Base-by-base conservation (phyloP, 495 filamentous ascomycete species). In the Pyronema omphalodes region DNA sequence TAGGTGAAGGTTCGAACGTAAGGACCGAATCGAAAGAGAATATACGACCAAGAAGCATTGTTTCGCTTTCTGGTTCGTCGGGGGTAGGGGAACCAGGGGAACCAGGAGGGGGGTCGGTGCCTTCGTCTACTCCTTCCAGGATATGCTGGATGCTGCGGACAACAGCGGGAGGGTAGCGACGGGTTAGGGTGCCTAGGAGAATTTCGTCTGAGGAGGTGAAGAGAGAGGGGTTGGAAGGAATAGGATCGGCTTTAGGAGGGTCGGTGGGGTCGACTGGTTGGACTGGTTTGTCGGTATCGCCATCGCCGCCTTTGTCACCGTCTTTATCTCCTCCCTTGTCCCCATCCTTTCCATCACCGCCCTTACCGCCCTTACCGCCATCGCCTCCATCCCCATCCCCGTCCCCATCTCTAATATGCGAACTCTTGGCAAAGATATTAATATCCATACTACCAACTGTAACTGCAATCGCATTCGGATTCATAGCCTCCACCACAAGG, bases 371-470 rank as follows among this genome's bases (percentile, higher is more conserved):
- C 11, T 18, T 44, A 37, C 57, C 56, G 33, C 33, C 61, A 29
- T 60, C 60, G 37, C 62, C 64, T 37, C 64, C 68, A 9, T 69
- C 67, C 46, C 67, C 68, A 9, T 69, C 67, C 46, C 67, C 68
- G 9, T 62, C 64, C 29, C 87, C 83, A 19, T 77, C 81, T 19
- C 83, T 82, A 36, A 89, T 82, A 63, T 87, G 82, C 18, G 81
- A 82, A 45, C 87, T 94, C 65, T 88, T 91, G 6, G 91, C 91
- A 67, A 96, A 96, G 18, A 98, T 76, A 60, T 91, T 84, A 50
- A 96, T 73, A 65, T 95, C 84, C 60, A 89, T 82, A 29, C 83
- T 76, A 57, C 83, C 79, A 49, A 98, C 77, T 7, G 81, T 81
- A 23, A 98, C 79, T 12, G 83, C 78, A 43, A 95, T 81, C 15